Percentiles rank a stretch among this genome's conserved stretches.
phyloP scores from a whole-genome alignment of 116 monocot genomes.

The Zostera marina region DNA sequence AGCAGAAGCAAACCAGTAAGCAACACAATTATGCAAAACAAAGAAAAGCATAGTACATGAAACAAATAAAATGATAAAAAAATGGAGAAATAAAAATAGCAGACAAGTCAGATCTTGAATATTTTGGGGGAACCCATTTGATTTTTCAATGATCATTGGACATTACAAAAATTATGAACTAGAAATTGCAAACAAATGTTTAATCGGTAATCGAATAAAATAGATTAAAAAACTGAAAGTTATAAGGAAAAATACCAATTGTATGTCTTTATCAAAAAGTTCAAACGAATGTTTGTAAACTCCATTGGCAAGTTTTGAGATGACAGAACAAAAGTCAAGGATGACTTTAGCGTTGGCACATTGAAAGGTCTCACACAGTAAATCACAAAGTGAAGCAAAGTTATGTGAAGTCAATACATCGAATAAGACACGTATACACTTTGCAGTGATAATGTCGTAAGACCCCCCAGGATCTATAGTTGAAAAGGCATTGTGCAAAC shows the following conservation, averaged over 20 bases:
- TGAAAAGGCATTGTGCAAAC: constrained; percentile 1
- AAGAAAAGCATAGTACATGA: no score
- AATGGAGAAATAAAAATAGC: no score
- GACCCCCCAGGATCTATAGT: constrained; percentile 11
- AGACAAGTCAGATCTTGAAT: no score
- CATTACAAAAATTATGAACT: no score
- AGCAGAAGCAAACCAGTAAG: no score
- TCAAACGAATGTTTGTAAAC: constrained; percentile 29
- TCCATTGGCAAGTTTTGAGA: constrained; percentile 56
- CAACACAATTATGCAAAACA: no score
- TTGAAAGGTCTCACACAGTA: constrained; percentile 46
- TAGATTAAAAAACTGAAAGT: neutral
- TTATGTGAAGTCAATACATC: constrained; percentile 61
- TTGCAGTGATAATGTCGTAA: constrained; percentile 27
- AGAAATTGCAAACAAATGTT: no score
- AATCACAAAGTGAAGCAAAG: constrained; percentile 58
- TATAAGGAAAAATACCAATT: constrained; percentile 30
- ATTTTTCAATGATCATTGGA: no score
- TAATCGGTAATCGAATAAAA: neutral
- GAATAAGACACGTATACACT: constrained; percentile 40
- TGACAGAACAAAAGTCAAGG: constrained; percentile 40
- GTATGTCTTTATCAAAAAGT: constrained; percentile 47
- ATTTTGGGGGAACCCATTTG: no score
- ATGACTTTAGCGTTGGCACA: constrained; percentile 22
- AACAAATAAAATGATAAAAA: no score